Base-by-base conservation (phyloP, 305 asterid genomes). In the Ajuga reptans region DNA sequence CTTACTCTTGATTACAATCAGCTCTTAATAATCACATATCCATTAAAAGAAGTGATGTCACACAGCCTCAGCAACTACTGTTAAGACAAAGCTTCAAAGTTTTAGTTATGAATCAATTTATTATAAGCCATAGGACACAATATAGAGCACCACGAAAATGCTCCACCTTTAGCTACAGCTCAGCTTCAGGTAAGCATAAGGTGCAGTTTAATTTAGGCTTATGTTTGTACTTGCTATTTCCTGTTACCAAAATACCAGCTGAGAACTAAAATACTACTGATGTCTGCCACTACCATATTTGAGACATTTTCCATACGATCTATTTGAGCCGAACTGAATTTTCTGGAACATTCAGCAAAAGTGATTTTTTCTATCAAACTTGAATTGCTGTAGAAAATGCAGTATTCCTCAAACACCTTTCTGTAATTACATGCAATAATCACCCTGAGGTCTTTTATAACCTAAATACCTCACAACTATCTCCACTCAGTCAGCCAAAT, bases 401-500 rank as follows among this genome's bases (percentile, higher is more conserved):
- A 36, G 21, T 16, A 15, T 9, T 9, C 49, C 16, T 21, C 17
- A 29, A 33, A 43, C 5, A 52, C 18, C 53, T 29, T 47, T 41
- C 11, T 15, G 41, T 17, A 68, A 36, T 53, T 11, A 51, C 47
- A 53, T 6, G 15, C 11, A 29, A 39, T 69, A 3, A 62, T 37
- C 31, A 27, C 15, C 54, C 31, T 29, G 39, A 50, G n/a, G 46
- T 56, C 33, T 5, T 11, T 11, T n/a, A 24, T 43, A 1, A 10
- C 27, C 66, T 46, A 14, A 45, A 55, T 53, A n/a, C 5, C 63
- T 57, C 47, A 36, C 29, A 41, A 42, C 57, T 18, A 14, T 33
- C 53, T 42, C 58, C 67, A 76, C 39, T 39, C 69, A 56, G 58
- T 24, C 36, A 15, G 27, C 18, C 10, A 37, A 59, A 37, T 47